Conservation (phyloP, 2,329 filamentous ascomycete species). For the Colletotrichum sp. region DNA sequence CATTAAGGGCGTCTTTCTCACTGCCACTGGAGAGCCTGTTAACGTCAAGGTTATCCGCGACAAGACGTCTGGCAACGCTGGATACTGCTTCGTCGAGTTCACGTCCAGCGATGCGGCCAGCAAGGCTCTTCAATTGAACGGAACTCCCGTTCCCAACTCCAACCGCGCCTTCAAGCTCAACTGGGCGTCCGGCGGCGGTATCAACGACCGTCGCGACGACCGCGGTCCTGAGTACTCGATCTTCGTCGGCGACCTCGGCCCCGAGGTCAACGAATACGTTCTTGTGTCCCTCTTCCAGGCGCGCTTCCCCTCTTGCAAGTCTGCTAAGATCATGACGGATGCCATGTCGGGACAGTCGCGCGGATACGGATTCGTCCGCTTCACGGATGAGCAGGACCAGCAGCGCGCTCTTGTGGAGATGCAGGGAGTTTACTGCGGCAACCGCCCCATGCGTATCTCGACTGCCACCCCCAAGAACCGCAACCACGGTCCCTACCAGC, state of each 20-base stretch:
- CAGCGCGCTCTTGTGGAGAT: constrained; percentile 96
- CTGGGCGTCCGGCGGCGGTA: constrained; percentile 96
- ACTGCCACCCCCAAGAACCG: constrained; percentile 96
- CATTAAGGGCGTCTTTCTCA: constrained; percentile 89
- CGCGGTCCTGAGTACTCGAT: constrained; percentile 96
- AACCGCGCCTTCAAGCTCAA: constrained; percentile 97
- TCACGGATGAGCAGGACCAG: constrained; percentile 94
- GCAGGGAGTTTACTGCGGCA: constrained; percentile 99
- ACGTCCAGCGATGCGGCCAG: constrained; percentile 79
- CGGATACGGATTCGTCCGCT: constrained; percentile 97
- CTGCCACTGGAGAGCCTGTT: constrained; percentile 89
- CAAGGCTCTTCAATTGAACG: constrained; percentile 91
- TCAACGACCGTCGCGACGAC: constrained; percentile 94
- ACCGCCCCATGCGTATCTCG: constrained; percentile 97
- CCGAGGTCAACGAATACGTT: constrained; percentile 98
- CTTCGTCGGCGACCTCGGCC: constrained; percentile 96
- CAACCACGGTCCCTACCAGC: constrained; percentile 39
- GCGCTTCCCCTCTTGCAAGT: constrained; percentile 97
- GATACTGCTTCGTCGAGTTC: constrained; percentile 99
- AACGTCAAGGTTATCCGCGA: constrained; percentile 99
- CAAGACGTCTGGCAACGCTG: constrained; percentile 98
- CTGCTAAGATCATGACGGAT: constrained; percentile 99
- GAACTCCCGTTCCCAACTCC: constrained; percentile 89
- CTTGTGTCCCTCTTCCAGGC: constrained; percentile 96
- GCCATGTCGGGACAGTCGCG: constrained; percentile 97